Conservation (phyloP, 225 moss, liverwort and hornwort species). For the Polytrichum formosum region DNA sequence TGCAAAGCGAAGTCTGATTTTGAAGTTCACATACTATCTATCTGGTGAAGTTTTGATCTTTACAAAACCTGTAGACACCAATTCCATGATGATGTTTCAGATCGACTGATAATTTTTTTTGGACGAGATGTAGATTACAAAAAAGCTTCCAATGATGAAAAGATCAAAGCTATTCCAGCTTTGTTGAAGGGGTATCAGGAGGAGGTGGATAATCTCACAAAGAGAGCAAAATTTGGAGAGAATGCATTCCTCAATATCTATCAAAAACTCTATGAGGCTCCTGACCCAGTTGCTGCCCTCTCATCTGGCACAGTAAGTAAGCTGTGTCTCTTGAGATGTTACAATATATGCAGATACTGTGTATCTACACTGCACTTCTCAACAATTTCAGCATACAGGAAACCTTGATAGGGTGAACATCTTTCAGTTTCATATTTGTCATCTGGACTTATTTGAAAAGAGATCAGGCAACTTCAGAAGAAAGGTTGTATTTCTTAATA, state of each 20-base stretch:
- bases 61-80: no score
- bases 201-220: constrained; percentile 94
- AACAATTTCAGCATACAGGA: no score
- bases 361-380: no score
- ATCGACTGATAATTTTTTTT: neutral
- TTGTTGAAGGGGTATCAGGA: constrained; percentile 92
- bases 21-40: no score
- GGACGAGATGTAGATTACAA: constrained; percentile 57
- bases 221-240: constrained; percentile 97
- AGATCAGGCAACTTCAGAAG: no score
- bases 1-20: no score
- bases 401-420: no score
- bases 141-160: constrained; percentile 79
- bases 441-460: no score
- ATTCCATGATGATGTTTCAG: neutral
- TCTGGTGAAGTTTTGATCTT: no score
- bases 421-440: no score
- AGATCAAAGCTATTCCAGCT: constrained; percentile 67
- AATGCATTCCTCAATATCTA: constrained; percentile 95
- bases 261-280: constrained; percentile 96
- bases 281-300: constrained; percentile 87
- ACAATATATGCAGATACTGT: no score
- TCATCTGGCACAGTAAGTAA: constrained; percentile 84
- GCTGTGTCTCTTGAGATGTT: neutral
- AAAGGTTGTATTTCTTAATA: no score